A percentile compares a stretch with the other conserved stretches of the same genome.
These are phyloP conservation scores for Ulmus americana DNA, from an alignment of 331 rosid species.

Conservation along the genomic window DNA sequence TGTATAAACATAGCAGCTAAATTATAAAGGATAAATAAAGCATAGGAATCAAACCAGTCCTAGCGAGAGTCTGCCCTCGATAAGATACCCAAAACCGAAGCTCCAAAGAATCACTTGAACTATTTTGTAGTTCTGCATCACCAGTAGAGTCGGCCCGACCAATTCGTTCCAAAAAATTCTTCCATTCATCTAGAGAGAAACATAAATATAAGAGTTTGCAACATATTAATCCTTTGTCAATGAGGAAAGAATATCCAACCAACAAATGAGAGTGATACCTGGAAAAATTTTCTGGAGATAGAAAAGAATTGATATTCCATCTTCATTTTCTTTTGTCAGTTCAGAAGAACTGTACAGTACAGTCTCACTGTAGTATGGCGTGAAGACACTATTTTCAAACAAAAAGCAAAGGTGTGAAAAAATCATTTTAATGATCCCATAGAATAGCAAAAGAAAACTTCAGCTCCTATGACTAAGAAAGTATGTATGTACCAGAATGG, in stretches of 20 bases:
- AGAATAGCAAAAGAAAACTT: not conserved
- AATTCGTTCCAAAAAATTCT: conserved; percentile 83
- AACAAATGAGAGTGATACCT: conserved; percentile 35
- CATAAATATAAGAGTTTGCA: not conserved
- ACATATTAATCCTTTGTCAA: not conserved
- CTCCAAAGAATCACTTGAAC: conserved; percentile 69
- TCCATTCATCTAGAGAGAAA: conserved; percentile 80
- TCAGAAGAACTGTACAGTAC: conserved; percentile 86
- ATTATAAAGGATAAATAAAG: too few species aligned
- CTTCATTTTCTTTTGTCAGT: conserved; percentile 82
- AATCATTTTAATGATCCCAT: not conserved
- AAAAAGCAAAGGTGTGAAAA: conserved; percentile 21
- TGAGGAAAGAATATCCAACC: not conserved
- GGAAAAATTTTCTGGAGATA: conserved; percentile 98
- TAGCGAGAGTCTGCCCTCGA: conserved; percentile 94
- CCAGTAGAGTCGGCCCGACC: conserved; percentile 63
- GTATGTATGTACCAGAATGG: conserved; percentile 62
- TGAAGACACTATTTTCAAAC: conserved; percentile 71
- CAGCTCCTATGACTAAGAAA: conserved; percentile 5
- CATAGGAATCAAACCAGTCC: conserved; percentile 60
- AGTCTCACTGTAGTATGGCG: conserved; percentile 97
- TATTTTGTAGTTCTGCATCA: conserved; percentile 70
- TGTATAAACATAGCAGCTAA: too few species aligned
- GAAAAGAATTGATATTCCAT: conserved; percentile 84
- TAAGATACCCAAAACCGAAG: conserved; percentile 98